Evolutionary conservation across 305 asterid species (phyloP).

Genomic region (Euphrasia arctica): DNA sequence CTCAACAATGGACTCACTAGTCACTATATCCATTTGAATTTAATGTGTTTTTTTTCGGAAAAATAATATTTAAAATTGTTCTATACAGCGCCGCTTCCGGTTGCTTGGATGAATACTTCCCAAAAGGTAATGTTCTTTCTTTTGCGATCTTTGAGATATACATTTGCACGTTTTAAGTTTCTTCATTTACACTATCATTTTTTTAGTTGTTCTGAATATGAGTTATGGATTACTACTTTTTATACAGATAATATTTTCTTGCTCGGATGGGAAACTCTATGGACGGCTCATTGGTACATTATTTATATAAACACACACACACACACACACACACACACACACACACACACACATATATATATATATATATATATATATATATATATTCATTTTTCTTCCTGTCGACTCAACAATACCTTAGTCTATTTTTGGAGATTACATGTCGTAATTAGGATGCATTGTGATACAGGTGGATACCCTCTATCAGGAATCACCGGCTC

Average conservation of each 20-base stretch:
- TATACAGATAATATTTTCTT: constrained; percentile 55
- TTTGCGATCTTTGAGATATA: constrained; percentile 12
- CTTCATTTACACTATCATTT: constrained; percentile 9
- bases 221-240: constrained; percentile 7
- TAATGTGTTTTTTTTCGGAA: constrained; percentile 11
- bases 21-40: background rate
- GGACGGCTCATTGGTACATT: constrained; percentile 76
- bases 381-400: background rate
- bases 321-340: no score
- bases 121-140: constrained; percentile 48
- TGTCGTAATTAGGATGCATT: constrained; percentile 10
- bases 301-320: background rate
- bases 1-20: background rate
- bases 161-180: background rate
- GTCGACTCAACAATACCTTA: background rate
- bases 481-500: constrained; percentile 47
- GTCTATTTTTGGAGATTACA: constrained; percentile 6
- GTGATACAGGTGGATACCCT: constrained; percentile 49
- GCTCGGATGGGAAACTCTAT: constrained; percentile 58
- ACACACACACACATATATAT: no score
- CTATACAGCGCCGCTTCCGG: constrained; percentile 51
- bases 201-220: constrained; percentile 18
- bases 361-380: no score
- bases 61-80: constrained; percentile 22
- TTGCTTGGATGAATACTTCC: constrained; percentile 65